phyloP scores from a whole-genome alignment of 2,329 filamentous ascomycete genomes.

The Cercospora berteroae region DNA sequence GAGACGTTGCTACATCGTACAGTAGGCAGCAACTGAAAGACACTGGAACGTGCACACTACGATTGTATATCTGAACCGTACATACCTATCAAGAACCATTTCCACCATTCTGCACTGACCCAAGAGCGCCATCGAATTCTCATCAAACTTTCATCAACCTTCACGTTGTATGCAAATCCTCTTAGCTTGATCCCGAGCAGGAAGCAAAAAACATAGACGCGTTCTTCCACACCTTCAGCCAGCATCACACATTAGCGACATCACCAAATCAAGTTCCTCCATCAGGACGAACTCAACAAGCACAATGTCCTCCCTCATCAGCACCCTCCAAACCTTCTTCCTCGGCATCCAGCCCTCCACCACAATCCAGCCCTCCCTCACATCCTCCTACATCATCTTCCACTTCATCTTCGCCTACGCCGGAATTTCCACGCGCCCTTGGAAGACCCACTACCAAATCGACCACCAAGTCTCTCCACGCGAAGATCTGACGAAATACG shows the following conservation, averaged over 20 bases:
- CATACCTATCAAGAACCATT: neutral
- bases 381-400: constrained; percentile 39
- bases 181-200: neutral
- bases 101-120: neutral
- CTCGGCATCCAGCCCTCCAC: constrained; percentile 30
- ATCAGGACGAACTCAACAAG: neutral
- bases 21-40: neutral
- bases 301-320: neutral
- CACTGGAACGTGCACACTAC: neutral
- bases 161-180: neutral
- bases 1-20: neutral
- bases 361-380: constrained; percentile 25
- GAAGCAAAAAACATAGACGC: neutral
- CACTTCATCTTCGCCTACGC: constrained; percentile 49
- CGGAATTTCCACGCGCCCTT: constrained; percentile 44
- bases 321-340: constrained; percentile 3
- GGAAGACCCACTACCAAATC: constrained; percentile 45
- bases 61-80: neutral
- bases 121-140: neutral
- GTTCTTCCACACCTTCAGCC: neutral
- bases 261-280: neutral
- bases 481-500: constrained; percentile 49
- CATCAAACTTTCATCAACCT: neutral
- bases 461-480: constrained; percentile 51
- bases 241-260: neutral